phyloP scores from a whole-genome alignment of 1,139 yeast species.

The Candida sojae region DNA sequence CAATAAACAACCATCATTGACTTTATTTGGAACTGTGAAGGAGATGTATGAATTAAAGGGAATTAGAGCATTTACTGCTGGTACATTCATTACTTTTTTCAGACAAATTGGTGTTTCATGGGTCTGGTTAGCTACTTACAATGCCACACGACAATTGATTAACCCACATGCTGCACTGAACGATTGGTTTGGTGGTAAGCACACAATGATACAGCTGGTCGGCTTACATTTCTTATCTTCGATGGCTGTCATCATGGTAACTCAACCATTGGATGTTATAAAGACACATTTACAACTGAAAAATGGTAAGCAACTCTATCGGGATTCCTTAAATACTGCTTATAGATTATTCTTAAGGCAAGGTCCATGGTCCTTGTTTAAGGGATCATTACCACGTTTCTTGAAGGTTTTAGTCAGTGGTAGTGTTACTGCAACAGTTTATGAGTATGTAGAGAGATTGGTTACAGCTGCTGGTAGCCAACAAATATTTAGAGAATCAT shows the following conservation, averaged over 20 bases:
- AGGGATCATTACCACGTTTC: constrained; percentile 80
- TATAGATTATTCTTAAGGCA: constrained; percentile 71
- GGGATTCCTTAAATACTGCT: constrained; percentile 72
- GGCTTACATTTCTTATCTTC: constrained; percentile 60
- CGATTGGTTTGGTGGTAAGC: constrained; percentile 52
- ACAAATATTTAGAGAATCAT: constrained; percentile 39
- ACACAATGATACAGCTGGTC: constrained; percentile 41
- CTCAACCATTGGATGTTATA: constrained; percentile 91
- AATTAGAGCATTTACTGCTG: constrained; percentile 74
- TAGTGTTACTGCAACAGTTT: constrained; percentile 72
- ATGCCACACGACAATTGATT: constrained; percentile 68
- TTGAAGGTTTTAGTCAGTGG: constrained; percentile 79
- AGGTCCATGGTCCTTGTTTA: constrained; percentile 66
- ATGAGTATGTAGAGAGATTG: constrained; percentile 57
- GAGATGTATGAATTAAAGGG: constrained; percentile 82
- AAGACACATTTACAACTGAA: constrained; percentile 88
- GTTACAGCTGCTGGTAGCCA: constrained; percentile 51
- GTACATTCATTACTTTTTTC: constrained; percentile 73
- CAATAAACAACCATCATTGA: constrained; percentile 56
- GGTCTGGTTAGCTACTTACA: constrained; percentile 83
- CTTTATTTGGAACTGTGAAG: constrained; percentile 52
- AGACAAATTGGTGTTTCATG: constrained; percentile 80
- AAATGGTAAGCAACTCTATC: constrained; percentile 60
- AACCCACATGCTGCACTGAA: constrained; percentile 53
- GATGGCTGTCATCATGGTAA: constrained; percentile 67